Percentiles rank a stretch among this genome's conserved stretches.
These are phyloP conservation scores for Monascus ruber DNA, from an alignment of 2,329 filamentous ascomycete species.

Conservation along the genomic window DNA sequence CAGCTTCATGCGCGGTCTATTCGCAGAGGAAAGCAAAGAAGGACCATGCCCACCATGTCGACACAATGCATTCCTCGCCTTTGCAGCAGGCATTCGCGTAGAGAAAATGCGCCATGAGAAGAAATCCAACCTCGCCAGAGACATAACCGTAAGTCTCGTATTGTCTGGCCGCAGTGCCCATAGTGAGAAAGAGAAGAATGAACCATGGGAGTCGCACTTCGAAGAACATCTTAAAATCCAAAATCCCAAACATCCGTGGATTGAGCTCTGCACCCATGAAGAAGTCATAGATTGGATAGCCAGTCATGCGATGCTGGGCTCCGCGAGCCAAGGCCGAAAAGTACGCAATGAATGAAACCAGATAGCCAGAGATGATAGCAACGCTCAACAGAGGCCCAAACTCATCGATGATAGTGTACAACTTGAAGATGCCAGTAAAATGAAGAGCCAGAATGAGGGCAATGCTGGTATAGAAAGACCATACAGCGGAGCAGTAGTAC, in stretches of 20 bases:
- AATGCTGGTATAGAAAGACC: slow-evolving; percentile 80
- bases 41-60: slow-evolving; percentile 53
- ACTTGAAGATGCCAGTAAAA: slow-evolving; percentile 69
- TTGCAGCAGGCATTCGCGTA: slow-evolving; percentile 90
- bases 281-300: slow-evolving; percentile 70
- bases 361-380: slow-evolving; percentile 78
- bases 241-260: slow-evolving; percentile 68
- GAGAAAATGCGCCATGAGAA: slow-evolving; percentile 80
- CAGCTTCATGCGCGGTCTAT: slow-evolving; percentile 1
- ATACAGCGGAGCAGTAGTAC: slow-evolving; percentile 90
- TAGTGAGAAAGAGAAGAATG: slow-evolving; percentile 68
- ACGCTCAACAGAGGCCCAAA: slow-evolving; percentile 90
- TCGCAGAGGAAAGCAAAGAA: neutral
- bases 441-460: slow-evolving; percentile 60
- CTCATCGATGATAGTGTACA: slow-evolving; percentile 88
- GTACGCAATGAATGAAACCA: slow-evolving; percentile 76
- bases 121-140: slow-evolving; percentile 69
- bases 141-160: slow-evolving; percentile 79
- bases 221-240: slow-evolving; percentile 94
- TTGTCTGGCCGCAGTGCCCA: slow-evolving; percentile 68
- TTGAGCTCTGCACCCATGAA: slow-evolving; percentile 87
- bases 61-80: slow-evolving; percentile 80
- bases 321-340: slow-evolving; percentile 71
- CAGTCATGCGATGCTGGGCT: slow-evolving; percentile 84
- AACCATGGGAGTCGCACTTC: slow-evolving; percentile 90